A percentile compares a stretch with the other conserved stretches of the same genome.
phyloP scores from a whole-genome alignment of 768 basidiomycete genomes.

The Suillus weaverae region DNA sequence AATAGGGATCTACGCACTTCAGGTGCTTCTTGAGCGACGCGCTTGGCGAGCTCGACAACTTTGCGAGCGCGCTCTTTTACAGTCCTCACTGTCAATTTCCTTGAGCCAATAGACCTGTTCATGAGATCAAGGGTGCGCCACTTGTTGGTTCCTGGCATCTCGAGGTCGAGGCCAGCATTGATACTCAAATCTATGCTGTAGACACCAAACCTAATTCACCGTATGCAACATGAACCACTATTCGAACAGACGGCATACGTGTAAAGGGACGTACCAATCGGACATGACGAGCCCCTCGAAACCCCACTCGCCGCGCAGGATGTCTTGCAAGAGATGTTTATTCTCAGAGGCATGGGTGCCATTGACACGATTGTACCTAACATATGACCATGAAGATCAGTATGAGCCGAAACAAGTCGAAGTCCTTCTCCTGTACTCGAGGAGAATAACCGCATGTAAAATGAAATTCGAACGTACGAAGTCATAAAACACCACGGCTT shows the following conservation, averaged over 20 bases:
- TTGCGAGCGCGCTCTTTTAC: constrained; percentile 66
- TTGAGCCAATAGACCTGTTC: constrained; percentile 55
- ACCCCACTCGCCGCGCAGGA: constrained; percentile 74
- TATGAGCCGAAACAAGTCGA: not conserved
- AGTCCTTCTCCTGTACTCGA: not conserved
- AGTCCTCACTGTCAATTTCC: constrained; percentile 65
- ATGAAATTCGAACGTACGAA: constrained; percentile 42
- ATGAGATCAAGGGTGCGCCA: constrained; percentile 74
- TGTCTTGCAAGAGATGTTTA: constrained; percentile 52
- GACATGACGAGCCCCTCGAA: constrained; percentile 78
- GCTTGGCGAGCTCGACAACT: constrained; percentile 69
- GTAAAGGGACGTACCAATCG: constrained; percentile 57
- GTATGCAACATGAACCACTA: not conserved
- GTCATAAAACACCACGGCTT: constrained; percentile 63
- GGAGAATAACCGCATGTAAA: not conserved
- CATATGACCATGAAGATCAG: constrained; percentile 6
- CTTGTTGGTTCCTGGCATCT: constrained; percentile 77
- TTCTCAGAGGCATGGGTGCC: constrained; percentile 74
- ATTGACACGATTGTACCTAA: constrained; percentile 73
- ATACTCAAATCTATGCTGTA: constrained; percentile 64
- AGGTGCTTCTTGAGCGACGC: constrained; percentile 63
- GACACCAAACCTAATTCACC: constrained; percentile 57
- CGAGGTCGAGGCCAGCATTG: constrained; percentile 79
- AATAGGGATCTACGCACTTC: constrained; percentile 42
- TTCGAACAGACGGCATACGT: not conserved